Percentiles rank a stretch among this genome's conserved stretches.
These are phyloP conservation scores for Yarrowia deformans DNA, from an alignment of 805 yeast species.

Conservation along the genomic window DNA sequence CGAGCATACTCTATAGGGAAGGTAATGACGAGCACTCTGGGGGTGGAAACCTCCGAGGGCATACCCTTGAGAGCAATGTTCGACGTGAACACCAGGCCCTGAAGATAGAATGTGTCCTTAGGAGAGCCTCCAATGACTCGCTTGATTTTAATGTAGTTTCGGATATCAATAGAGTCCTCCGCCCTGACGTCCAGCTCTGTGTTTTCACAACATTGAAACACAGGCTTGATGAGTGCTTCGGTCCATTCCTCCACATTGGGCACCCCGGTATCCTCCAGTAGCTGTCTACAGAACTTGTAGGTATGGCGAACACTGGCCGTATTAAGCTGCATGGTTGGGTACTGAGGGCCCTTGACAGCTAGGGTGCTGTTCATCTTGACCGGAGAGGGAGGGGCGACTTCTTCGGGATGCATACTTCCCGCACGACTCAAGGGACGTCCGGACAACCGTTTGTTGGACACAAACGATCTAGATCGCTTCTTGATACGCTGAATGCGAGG, in stretches of 20 bases:
- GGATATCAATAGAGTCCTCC: constrained; percentile 80
- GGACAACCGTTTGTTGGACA: constrained; percentile 19
- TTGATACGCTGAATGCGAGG: constrained; percentile 34
- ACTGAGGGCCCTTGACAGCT: constrained; percentile 25
- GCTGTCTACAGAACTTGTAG: constrained; percentile 47
- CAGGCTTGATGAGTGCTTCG: constrained; percentile 56
- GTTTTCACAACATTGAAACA: constrained; percentile 62
- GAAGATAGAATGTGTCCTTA: constrained; percentile 64
- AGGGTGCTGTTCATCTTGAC: constrained; percentile 4
- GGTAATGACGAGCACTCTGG: constrained; percentile 80
- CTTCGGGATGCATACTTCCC: constrained; percentile 27
- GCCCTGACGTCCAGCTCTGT: constrained; percentile 66
- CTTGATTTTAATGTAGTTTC: constrained; percentile 89
- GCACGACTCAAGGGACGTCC: constrained; percentile 34
- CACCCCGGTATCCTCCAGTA: constrained; percentile 48
- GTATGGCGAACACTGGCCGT: constrained; percentile 44
- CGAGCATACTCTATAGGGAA: constrained; percentile 88
- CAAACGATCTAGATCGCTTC: constrained; percentile 32
- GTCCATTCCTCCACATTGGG: constrained; percentile 66
- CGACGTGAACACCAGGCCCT: constrained; percentile 87
- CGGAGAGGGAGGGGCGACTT: constrained; percentile 21
- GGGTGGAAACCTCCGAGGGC: constrained; percentile 68
- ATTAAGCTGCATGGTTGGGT: constrained; percentile 33
- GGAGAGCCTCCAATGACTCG: constrained; percentile 78
- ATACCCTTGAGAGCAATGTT: constrained; percentile 79